Evolutionary conservation across 768 basidiomycete species (phyloP).

Genomic region (Lepiota subincarnata): DNA sequence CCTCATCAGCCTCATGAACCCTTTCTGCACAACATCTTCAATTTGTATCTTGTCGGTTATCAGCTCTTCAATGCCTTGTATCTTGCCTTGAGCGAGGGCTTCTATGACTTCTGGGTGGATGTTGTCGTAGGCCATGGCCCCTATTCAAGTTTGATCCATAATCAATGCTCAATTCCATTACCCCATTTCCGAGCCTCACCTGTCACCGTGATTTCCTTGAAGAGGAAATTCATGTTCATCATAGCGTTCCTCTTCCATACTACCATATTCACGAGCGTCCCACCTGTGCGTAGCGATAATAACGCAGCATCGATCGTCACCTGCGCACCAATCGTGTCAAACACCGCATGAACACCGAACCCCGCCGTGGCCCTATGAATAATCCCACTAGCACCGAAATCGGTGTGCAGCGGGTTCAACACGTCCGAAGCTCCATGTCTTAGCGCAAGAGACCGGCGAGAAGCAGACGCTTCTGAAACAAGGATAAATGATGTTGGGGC

Average conservation of each 20-base stretch:
- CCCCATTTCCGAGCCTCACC: constrained; percentile 21
- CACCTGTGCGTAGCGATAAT: constrained; percentile 31
- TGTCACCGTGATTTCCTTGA: constrained; percentile 33
- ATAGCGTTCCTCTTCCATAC: constrained; percentile 35
- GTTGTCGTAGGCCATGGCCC: constrained; percentile 32
- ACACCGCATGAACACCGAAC: constrained; percentile 39
- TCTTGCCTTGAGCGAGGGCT: constrained; percentile 33
- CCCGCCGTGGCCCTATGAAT: constrained; percentile 24
- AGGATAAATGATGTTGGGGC: constrained; percentile 26
- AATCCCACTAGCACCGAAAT: constrained; percentile 23
- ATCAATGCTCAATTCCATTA: not conserved
- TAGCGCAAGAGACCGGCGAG: constrained; percentile 33
- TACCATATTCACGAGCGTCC: constrained; percentile 40
- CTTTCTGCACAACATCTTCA: constrained; percentile 41
- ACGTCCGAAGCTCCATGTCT: constrained; percentile 34
- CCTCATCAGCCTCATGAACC: constrained; percentile 35
- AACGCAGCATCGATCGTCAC: constrained; percentile 33
- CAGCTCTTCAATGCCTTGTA: constrained; percentile 34
- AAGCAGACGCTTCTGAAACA: constrained; percentile 36
- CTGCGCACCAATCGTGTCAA: constrained; percentile 44
- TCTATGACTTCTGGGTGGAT: constrained; percentile 36
- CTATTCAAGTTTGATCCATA: constrained; percentile 15
- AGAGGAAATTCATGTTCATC: constrained; percentile 33
- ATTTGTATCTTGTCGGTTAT: constrained; percentile 39
- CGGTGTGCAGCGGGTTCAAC: constrained; percentile 27